Conservation (phyloP, 768 basidiomycete genomes). For the Suillus variegatus region DNA sequence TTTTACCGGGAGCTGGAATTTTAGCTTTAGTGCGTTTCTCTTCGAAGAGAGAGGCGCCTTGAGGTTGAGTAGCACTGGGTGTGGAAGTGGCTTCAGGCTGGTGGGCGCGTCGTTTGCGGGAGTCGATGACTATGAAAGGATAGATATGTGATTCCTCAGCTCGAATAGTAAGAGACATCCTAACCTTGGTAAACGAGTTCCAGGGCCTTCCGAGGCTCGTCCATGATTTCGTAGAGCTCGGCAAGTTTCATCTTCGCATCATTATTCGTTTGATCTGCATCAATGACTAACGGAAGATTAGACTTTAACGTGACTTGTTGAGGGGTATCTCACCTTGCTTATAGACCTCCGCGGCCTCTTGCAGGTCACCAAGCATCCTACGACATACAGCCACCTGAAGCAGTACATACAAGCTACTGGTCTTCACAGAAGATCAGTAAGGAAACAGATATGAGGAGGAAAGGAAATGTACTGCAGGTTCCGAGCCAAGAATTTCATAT, state of each 20-base stretch:
- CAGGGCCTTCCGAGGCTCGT: conserved; percentile 78
- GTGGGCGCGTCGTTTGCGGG: conserved; percentile 47
- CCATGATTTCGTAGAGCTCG: conserved; percentile 83
- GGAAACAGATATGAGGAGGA: neutral
- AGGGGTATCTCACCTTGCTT: conserved; percentile 60
- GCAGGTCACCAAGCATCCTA: conserved; percentile 70
- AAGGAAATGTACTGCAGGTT: conserved; percentile 58
- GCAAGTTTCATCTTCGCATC: conserved; percentile 91
- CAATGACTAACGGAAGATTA: conserved; percentile 52
- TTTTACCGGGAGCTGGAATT: conserved; percentile 34
- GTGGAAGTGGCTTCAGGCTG: conserved; percentile 21
- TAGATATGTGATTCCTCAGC: neutral
- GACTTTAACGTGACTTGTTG: neutral
- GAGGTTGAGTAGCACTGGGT: conserved; percentile 21
- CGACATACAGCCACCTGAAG: conserved; percentile 83
- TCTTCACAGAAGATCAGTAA: conserved; percentile 41
- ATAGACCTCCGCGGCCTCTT: conserved; percentile 81
- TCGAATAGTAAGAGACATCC: neutral
- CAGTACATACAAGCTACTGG: conserved; percentile 69
- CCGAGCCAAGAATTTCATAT: conserved; percentile 75
- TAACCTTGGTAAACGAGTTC: conserved; percentile 83
- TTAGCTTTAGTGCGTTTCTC: conserved; percentile 51
- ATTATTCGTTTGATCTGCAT: conserved; percentile 71
- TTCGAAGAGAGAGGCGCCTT: conserved; percentile 59
- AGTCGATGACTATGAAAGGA: conserved; percentile 51